phyloP scores from a whole-genome alignment of 345 rosid species.

The Eucalyptus viminalis region DNA sequence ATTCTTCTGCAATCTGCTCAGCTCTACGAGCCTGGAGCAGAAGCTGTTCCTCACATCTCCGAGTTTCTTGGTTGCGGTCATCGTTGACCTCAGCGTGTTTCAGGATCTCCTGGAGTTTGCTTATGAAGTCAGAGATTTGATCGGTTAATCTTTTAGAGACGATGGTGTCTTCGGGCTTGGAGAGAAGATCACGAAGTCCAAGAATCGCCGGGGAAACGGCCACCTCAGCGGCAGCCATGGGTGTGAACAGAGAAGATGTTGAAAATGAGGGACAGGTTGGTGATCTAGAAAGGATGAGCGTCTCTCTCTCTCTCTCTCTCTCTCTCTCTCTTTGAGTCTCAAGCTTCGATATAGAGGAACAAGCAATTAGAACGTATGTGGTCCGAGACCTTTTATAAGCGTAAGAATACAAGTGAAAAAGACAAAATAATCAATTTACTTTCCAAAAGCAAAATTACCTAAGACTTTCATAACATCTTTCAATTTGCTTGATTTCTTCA shows the following conservation, averaged over 20 bases:
- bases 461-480: too few species aligned
- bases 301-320: too few species aligned
- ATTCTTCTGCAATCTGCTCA: too few species aligned
- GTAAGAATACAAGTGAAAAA: too few species aligned
- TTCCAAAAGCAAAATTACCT: too few species aligned
- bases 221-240: neutral
- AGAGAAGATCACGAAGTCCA: neutral
- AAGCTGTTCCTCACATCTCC: too few species aligned
- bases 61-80: too few species aligned
- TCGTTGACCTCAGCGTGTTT: too few species aligned
- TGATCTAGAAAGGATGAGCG: fast-evolving
- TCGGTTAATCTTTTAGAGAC: neutral
- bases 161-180: neutral
- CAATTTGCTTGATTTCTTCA: too few species aligned
- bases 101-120: neutral
- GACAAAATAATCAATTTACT: too few species aligned
- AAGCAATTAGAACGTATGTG: neutral
- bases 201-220: neutral
- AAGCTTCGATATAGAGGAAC: neutral
- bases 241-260: neutral
- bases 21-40: too few species aligned
- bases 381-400: too few species aligned
- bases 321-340: neutral
- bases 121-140: neutral
- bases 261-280: neutral